Base-by-base conservation (phyloP, 208 protist genomes). In the Tritrichomonas musculus region DNA sequence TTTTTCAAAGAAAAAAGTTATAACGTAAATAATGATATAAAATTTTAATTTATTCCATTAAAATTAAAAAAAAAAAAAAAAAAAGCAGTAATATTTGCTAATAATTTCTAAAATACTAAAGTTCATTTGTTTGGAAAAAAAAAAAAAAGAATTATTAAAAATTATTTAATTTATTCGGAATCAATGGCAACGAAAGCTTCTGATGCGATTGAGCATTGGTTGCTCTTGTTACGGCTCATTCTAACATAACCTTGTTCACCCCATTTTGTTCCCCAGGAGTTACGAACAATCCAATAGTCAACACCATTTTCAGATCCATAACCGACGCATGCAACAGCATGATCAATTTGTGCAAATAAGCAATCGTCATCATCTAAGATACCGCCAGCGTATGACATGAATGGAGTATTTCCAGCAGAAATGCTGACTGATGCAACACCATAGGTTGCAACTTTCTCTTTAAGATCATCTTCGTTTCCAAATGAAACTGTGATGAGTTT, bases 321-420 rank as follows among this genome's bases (percentile, higher is more conserved):
- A 53, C 73, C 73, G 30, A 72, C 64, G 8, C 8, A 72, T n/a
- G 17, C 64, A 72, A 94, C 94, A 36, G 88, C 94, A 92, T 94
- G 94, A 69, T 94, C 94, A 47, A 94, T 92, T 25, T 25, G 1
- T 27, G 30, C 22, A 33, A 33, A 4, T 65, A 20, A 80, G 77
- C 94, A 94, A 33, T 49, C 20, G 3, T 5, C 8, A 14, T 94
- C 93, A 66, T 94, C 60, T 17, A 95, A 94, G 27, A 94, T 92
- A 92, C 94, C 94, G 13, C 60, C 49, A 30, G 5, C 30, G 41
- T 94, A 94, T 60, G 95, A 53, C 33, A 94, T 72, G 92, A 94
- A 94, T 20, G 64, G 30, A 8, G 13, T 4, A 33, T 72, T 8
- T n/a, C 17, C 9, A 33, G 64, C 64, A 72, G 9, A 8, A 72